Evolutionary conservation across 2,329 filamentous ascomycete species (phyloP).

Genomic region (Aspergillus awamori): DNA sequence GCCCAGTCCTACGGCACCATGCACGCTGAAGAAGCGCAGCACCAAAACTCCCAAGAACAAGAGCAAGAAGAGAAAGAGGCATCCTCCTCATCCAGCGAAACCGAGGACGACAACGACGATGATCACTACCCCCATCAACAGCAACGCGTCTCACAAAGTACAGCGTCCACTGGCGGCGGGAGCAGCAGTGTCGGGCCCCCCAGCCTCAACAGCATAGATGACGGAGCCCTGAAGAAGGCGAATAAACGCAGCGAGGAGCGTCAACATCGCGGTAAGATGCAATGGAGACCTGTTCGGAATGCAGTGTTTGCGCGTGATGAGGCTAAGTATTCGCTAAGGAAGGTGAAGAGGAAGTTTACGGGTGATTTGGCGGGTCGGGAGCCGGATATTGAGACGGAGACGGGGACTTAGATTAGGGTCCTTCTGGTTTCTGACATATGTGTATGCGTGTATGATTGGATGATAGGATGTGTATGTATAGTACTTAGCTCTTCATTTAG

Average conservation of each 20-base stretch:
- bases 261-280: slow-evolving; percentile 88
- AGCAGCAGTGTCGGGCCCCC: slow-evolving; percentile 2
- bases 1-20: slow-evolving; percentile 1
- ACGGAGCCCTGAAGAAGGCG: slow-evolving; percentile 40
- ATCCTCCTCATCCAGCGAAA: slow-evolving; percentile 22
- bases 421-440: not conserved
- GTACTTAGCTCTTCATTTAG: no score
- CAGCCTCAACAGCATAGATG: slow-evolving; percentile 21
- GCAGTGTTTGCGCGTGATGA: slow-evolving; percentile 86
- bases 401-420: slow-evolving; percentile 19
- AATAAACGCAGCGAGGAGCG: slow-evolving; percentile 63
- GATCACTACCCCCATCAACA: slow-evolving; percentile 3
- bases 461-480: not conserved
- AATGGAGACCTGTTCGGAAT: slow-evolving; percentile 90
- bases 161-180: not conserved
- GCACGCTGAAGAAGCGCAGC: slow-evolving; percentile 35
- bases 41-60: not conserved
- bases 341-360: slow-evolving; percentile 71
- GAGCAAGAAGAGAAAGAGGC: slow-evolving; percentile 17
- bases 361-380: slow-evolving; percentile 74
- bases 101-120: slow-evolving; percentile 24
- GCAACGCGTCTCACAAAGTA: not conserved
- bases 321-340: slow-evolving; percentile 74
- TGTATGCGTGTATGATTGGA: not conserved
- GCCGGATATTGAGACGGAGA: slow-evolving; percentile 84